Base-by-base conservation (phyloP, 306 rosid species). In the Astragalus glycyphyllos region DNA sequence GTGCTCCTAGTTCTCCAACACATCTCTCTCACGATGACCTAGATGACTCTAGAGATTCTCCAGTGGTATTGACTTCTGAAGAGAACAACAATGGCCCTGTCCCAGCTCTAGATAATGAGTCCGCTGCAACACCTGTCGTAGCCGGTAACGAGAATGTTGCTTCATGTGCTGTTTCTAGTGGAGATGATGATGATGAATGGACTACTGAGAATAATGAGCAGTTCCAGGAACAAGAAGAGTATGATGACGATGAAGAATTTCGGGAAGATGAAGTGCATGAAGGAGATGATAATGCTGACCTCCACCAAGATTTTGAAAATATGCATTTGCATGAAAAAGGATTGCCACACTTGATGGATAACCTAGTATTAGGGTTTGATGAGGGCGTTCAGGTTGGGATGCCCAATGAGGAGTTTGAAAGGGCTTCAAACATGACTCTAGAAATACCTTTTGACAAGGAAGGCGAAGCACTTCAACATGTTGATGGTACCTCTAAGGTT, bases 381-480 rank as follows among this genome's bases (percentile, higher is more conserved):
- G 98, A 94, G 83, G 97, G 98, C n/a, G 88, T 94, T 78, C 90
- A 89, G 84, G 97, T 94, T 68, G 92, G 90, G 61, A 82, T 94
- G 97, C 98, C 92, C 12, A 87, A 69, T 77, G 97, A 87, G 49
- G 98, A 94, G 71, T 88, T 83, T 80, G 96, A 85, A 72, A 88
- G 80, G 81, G 65, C 72, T 67, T 73, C 77, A 0, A 83, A 74
- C 35, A 57, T 71, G 58, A 56, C 65, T 55, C 65, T 80, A 3
- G 89, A 86, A 69, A 80, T 55, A 32, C 79, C 88, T 57, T 86
- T 82, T 86, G 84, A 81, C 57, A 81, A 55, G 67, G 86, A 86
- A 59, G 79, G 77, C 55, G 75, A 77, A 50, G 34, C 68, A 78
- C 57, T 75, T 73, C 89, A 90, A 76, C 68, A 79, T 45, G 71